Conservation (phyloP, 768 basidiomycete species). For the Tricholoma hemisulphureum region DNA sequence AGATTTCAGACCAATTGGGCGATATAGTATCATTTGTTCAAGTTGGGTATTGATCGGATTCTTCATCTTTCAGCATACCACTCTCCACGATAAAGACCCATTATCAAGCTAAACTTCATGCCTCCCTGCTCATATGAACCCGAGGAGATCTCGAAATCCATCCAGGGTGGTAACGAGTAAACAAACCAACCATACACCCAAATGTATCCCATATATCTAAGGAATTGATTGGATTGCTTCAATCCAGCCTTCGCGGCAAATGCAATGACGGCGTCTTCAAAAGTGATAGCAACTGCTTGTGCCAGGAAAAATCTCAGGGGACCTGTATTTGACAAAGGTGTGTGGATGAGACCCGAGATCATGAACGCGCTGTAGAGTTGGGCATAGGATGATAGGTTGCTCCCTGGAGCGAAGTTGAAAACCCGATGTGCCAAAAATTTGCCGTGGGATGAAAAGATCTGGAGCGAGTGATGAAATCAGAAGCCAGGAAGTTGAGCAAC, state of each 20-base stretch:
- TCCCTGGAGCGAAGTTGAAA: slow-evolving; percentile 19
- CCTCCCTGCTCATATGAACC: neutral
- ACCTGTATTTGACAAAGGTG: slow-evolving; percentile 2
- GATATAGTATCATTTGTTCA: too few species aligned
- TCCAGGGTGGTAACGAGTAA: neutral
- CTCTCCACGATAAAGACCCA: neutral
- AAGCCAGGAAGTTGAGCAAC: neutral
- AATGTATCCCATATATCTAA: neutral
- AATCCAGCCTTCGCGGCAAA: slow-evolving; percentile 16
- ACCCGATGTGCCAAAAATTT: slow-evolving; percentile 13
- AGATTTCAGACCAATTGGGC: too few species aligned
- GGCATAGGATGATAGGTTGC: slow-evolving; percentile 21
- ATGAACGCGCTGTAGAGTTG: slow-evolving; percentile 33
- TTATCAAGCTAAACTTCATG: neutral
- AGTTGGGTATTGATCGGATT: too few species aligned
- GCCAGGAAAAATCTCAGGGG: slow-evolving; percentile 24
- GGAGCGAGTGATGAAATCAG: too few species aligned
- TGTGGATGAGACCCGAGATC: slow-evolving; percentile 30
- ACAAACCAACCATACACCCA: slow-evolving; percentile 4
- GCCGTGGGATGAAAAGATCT: slow-evolving; percentile 25
- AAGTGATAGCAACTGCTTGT: slow-evolving; percentile 30
- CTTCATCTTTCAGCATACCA: too few species aligned
- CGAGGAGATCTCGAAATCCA: neutral
- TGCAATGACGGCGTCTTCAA: slow-evolving; percentile 28
- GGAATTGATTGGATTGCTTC: neutral